A percentile compares a stretch with the other conserved stretches of the same genome.
These are phyloP conservation scores for Centella asiatica DNA, from an alignment of 129 eudicot species.

Conservation along the genomic window DNA sequence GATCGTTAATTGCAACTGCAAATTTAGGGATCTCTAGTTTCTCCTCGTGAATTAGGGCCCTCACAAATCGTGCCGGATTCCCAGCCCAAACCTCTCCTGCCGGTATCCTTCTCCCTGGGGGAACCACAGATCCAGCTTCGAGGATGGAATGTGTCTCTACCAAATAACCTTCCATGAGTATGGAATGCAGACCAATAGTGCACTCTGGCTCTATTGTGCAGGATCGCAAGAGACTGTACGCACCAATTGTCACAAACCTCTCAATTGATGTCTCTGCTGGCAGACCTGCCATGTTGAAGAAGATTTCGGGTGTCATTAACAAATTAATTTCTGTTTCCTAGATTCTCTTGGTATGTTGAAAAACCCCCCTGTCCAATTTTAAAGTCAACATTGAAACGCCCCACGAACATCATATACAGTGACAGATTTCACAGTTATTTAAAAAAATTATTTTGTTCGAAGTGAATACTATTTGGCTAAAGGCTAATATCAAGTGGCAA, in stretches of 20 bases:
- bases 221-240: slow-evolving; percentile 75
- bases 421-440: too few species aligned
- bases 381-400: too few species aligned
- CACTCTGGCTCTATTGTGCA: slow-evolving; percentile 97
- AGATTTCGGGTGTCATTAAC: too few species aligned
- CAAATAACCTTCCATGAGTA: slow-evolving; percentile 95
- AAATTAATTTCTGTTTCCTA: too few species aligned
- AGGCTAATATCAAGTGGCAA: too few species aligned
- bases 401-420: too few species aligned
- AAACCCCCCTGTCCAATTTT: too few species aligned
- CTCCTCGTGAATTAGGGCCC: slow-evolving; percentile 92
- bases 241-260: slow-evolving; percentile 78
- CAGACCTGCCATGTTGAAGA: slow-evolving; percentile 44
- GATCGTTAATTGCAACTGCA: slow-evolving; percentile 87
- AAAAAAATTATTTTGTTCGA: too few species aligned
- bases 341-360: too few species aligned
- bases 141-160: slow-evolving; percentile 92
- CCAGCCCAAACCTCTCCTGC: slow-evolving; percentile 97
- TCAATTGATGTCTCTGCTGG: slow-evolving; percentile 88
- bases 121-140: slow-evolving; percentile 94
- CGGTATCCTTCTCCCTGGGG: slow-evolving; percentile 98
- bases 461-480: too few species aligned
- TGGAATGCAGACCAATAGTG: slow-evolving; percentile 92
- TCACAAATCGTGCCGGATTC: slow-evolving; percentile 89
- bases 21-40: slow-evolving; percentile 88